Evolutionary conservation across 331 rosid species (phyloP), one percentile per base, ranked within the genome.

Genomic region (Erythrophleum ivorense): DNA sequence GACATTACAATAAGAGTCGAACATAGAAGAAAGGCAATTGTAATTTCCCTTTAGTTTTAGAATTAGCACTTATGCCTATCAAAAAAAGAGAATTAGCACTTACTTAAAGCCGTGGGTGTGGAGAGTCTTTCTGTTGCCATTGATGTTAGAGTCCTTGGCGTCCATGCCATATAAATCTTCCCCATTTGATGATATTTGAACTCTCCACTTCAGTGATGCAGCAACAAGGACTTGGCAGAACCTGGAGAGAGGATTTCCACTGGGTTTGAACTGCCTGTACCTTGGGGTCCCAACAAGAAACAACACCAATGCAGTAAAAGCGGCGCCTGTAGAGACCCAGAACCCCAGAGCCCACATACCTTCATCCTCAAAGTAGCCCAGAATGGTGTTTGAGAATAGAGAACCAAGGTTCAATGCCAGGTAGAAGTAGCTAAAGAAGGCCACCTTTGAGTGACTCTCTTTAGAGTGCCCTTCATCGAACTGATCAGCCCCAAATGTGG

Each of bases 391-490:
- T 80, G 98, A 95, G 92, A 95, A 89, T 55, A 95, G 97, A 38
- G 95, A 89, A 10, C 98, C 98, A 12, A 92, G 92, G 92, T 95
- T 95, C 82, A 92, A 48, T 10, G 97, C 95, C 45, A 95, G 76
- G 81, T 95, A 95, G 89, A 91, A 95, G 92, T 92, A 92, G 90
- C 98, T 92, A 76, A 95, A 95, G 80, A 95, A 95, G 10, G 97
- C 89, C 57, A 91, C 94, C 52, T 95, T 95, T 4, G 89, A 90
- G 58, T 50, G 83, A 40, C 97, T 86, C 69, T 94, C 98, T 78
- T 78, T 88, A 2, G 71, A 80, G 85, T 91, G 77, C 46, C 83
- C 95, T 73, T 90, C 97, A 29, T 95, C 98, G 46, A 89, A 95
- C 48, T 95, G 98, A 65, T 95, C 98, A 50, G 97, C 97, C 14